Percentiles rank a stretch among this genome's conserved stretches.
Evolutionary conservation across 2,329 filamentous ascomycete species (phyloP).

Genomic region (Cytospora leucostoma): DNA sequence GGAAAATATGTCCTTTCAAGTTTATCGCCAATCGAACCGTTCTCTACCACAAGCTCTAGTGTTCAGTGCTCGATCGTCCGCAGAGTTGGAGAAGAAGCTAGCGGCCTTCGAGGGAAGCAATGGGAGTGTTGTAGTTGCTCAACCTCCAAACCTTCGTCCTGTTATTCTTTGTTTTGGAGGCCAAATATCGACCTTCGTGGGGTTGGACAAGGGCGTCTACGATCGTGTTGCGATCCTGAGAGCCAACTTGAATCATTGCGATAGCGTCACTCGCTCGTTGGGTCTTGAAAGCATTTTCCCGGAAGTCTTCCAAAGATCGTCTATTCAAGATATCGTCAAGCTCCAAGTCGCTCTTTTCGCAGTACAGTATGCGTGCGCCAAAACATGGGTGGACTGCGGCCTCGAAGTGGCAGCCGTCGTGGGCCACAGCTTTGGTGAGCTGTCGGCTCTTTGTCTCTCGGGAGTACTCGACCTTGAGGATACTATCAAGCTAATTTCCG

Average conservation of each 20-base stretch:
- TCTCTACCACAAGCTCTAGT: constrained; percentile 31
- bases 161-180: constrained; percentile 21
- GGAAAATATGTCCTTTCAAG: constrained; percentile 37
- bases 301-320: constrained; percentile 34
- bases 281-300: constrained; percentile 37
- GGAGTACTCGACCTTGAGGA: constrained; percentile 36
- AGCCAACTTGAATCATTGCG: constrained; percentile 31
- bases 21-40: constrained; percentile 36
- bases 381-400: constrained; percentile 42
- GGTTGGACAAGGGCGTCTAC: constrained; percentile 37
- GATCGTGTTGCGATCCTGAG: constrained; percentile 32
- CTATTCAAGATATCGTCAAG: constrained; percentile 20
- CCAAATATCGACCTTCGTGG: constrained; percentile 37
- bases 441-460: constrained; percentile 42
- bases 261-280: constrained; percentile 20
- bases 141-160: background rate
- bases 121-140: background rate
- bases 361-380: constrained; percentile 41
- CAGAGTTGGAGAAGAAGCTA: constrained; percentile 30
- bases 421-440: constrained; percentile 46
- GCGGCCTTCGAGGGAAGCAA: background rate
- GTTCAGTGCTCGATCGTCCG: constrained; percentile 33
- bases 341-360: constrained; percentile 45
- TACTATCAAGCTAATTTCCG: constrained; percentile 35
- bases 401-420: constrained; percentile 35